Evolutionary conservation across 2,329 filamentous ascomycete genomes (phyloP).

Genomic region (Cladosporium sphaerospermum): DNA sequence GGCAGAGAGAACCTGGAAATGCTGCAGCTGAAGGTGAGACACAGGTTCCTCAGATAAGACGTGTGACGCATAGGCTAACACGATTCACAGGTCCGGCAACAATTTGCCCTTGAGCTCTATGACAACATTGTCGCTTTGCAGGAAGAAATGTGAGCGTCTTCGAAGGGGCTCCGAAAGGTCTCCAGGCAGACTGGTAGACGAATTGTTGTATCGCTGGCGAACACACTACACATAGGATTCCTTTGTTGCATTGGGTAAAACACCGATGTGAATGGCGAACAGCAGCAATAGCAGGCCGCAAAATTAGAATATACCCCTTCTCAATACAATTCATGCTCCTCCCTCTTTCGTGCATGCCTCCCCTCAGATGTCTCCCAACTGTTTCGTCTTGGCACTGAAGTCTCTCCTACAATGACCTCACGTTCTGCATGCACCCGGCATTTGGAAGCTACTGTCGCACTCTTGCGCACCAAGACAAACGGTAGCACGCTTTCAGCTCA

Average conservation of each 20-base stretch:
- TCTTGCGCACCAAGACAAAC: too few species aligned
- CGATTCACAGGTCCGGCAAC: slow-evolving; percentile 33
- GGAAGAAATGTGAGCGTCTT: slow-evolving; percentile 28
- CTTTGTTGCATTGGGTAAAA: not conserved
- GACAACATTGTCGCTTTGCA: slow-evolving; percentile 38
- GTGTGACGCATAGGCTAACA: not conserved
- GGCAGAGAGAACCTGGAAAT: slow-evolving; percentile 46
- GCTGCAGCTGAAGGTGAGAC: slow-evolving; percentile 50
- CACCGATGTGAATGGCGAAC: not conserved
- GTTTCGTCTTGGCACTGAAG: not conserved
- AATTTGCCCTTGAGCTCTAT: slow-evolving; percentile 43
- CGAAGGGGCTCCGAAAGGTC: too few species aligned
- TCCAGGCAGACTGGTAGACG: too few species aligned
- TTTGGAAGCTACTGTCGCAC: too few species aligned
- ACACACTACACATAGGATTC: not conserved
- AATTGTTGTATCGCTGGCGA: not conserved
- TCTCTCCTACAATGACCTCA: not conserved
- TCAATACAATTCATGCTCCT: too few species aligned
- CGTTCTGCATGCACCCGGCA: not conserved
- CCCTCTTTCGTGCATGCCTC: too few species aligned
- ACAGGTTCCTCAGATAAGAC: too few species aligned
- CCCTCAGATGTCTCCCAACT: not conserved
- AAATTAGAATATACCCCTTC: slow-evolving; percentile 10
- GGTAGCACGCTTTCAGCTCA: too few species aligned
- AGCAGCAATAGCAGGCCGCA: slow-evolving; percentile 7